Base-by-base conservation (phyloP, 1,139 yeast genomes). In the Magnusiomyces paraingens region DNA sequence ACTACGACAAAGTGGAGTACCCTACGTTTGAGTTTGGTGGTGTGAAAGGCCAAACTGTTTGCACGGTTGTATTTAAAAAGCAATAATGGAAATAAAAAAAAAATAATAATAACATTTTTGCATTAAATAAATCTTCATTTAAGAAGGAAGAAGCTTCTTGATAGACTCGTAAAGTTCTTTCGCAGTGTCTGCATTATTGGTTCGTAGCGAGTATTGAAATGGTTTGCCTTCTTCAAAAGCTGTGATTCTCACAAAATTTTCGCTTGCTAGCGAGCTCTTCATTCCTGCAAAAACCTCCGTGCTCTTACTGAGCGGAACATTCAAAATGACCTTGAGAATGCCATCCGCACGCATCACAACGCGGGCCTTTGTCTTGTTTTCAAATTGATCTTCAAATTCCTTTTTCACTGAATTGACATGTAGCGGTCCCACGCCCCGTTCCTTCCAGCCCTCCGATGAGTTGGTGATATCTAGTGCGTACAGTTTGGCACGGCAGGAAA, bases 301-400 rank as follows among this genome's bases (percentile, higher is more conserved):
- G 2, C 72, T 69, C 49, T 77, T 70, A 1, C 77, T 73, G 40
- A 94, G 73, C 20, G 90, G 85, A 52, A 83, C 73, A 69, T 94
- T 94, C 60, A 94, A 74, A 36, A 93, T 83, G 26, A 93, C 94
- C 59, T 91, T 81, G 58, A 89, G 76, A 38, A 89, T 79, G 1
- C 96, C 96, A 59, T 86, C 88, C 2, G 96, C 84, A 66, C 99
- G 81, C 97, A 94, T 91, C 3, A 93, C 86, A 29, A 93, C 68
- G 61, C 98, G 76, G 2, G 81, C 71, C 20, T 67, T 68, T 52
- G 61, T 62, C 49, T 58, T 61, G 60, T 55, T 70, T 22, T 32
- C 15, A 40, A 41, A 36, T n/a, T 38, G 12, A 12, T 35, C 26
- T 20, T n/a, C 49, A 26, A n/a, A 40, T 17, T 72, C 72, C 2